Conservation (phyloP, 305 asterid species). For the Rubia peregrina region DNA sequence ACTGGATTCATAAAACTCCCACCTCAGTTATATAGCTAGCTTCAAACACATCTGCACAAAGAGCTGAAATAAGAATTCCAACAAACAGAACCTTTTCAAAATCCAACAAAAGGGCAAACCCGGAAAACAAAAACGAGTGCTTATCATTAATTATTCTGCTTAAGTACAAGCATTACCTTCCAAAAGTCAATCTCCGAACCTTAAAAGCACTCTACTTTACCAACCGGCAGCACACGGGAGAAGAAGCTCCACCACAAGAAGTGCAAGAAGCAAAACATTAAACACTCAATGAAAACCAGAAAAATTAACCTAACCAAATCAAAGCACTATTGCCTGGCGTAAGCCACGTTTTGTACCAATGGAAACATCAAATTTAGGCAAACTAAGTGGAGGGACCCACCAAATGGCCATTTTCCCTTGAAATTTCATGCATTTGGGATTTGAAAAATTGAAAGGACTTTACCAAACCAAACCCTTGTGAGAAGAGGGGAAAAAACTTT, state of each 20-base stretch:
- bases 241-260: slow-evolving; percentile 27
- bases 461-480: slow-evolving; percentile 7
- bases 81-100: slow-evolving; percentile 16
- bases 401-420: slow-evolving; percentile 15
- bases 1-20: slow-evolving; percentile 25
- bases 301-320: slow-evolving; percentile 14
- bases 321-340: slow-evolving; percentile 21
- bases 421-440: slow-evolving; percentile 10
- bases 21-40: slow-evolving; percentile 3
- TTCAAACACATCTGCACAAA: slow-evolving; percentile 19
- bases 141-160: neutral
- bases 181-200: slow-evolving; percentile 24
- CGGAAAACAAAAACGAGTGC: slow-evolving; percentile 11
- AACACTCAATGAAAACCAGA: neutral
- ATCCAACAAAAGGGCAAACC: slow-evolving; percentile 17
- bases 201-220: slow-evolving; percentile 26
- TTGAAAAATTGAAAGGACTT: neutral
- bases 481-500: neutral
- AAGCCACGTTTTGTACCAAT: slow-evolving; percentile 30
- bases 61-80: slow-evolving; percentile 24
- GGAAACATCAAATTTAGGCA: slow-evolving; percentile 14
- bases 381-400: slow-evolving; percentile 8
- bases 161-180: slow-evolving; percentile 15
- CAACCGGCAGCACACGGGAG: slow-evolving; percentile 24
- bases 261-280: neutral